These are phyloP conservation scores for Cryptosporidium felis DNA, from an alignment of 169 alveolate species.

Conservation along the genomic window DNA sequence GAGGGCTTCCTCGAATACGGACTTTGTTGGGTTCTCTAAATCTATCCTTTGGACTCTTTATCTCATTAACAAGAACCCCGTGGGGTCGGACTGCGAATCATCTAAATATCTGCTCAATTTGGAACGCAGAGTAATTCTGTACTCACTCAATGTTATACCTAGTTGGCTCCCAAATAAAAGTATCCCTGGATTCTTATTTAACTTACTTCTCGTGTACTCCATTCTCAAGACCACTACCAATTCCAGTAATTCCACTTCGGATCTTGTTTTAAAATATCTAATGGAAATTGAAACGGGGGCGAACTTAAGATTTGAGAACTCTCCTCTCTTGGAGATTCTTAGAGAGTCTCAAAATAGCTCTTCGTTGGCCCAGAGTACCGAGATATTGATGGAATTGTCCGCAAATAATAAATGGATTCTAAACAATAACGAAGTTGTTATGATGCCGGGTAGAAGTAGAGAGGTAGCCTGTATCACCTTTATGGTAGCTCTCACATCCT, in stretches of 20 bases:
- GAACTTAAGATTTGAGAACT: conserved; percentile 9
- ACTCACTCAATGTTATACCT: not conserved
- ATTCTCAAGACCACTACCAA: not conserved
- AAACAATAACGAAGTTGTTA: not conserved
- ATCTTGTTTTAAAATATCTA: conserved; percentile 1
- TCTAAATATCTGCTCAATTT: not conserved
- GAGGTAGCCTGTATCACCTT: not conserved
- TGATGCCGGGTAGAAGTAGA: not conserved
- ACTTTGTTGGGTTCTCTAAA: conserved; percentile 8
- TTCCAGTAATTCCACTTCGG: not conserved
- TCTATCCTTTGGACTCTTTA: conserved; percentile 14
- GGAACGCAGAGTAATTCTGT: not conserved
- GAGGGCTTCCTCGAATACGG: not conserved
- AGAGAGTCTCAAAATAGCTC: not conserved
- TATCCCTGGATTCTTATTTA: conserved; percentile 19
- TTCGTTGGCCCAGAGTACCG: not conserved
- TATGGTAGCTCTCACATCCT: not conserved
- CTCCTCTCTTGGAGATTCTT: not conserved
- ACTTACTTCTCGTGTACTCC: conserved; percentile 6
- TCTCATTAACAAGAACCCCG: not conserved
- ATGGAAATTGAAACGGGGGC: not conserved
- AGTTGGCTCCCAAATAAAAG: conserved; percentile 3
- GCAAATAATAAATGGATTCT: conserved; percentile 13
- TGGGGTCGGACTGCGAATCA: not conserved
- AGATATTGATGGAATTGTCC: not conserved